Conservation (phyloP, 2,329 filamentous ascomycete genomes). For the Periconia macrospinosa region DNA sequence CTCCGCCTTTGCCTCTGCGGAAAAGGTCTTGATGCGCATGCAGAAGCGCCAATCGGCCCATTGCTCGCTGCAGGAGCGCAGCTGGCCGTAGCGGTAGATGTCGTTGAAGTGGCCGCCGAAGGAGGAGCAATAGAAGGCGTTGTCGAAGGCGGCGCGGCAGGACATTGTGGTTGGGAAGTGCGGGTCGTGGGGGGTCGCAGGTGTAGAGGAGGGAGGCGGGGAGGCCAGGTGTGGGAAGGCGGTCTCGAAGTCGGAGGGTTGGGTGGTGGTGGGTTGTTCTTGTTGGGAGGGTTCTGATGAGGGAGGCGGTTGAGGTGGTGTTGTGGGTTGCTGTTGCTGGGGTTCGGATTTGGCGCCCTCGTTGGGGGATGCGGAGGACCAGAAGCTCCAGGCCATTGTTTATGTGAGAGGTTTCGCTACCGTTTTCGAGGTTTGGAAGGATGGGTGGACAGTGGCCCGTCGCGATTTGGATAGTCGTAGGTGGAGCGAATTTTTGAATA, state of each 20-base stretch:
- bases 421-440: too few species aligned
- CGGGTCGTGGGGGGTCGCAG: constrained; percentile 21
- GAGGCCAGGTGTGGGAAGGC: constrained; percentile 54
- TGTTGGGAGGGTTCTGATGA: constrained; percentile 16
- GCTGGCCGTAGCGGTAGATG: constrained; percentile 81
- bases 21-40: constrained; percentile 74
- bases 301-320: constrained; percentile 21
- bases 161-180: constrained; percentile 78
- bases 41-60: constrained; percentile 98
- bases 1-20: constrained; percentile 58
- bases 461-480: too few species aligned
- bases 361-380: not conserved
- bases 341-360: not conserved
- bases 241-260: constrained; percentile 54
- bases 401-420: not conserved
- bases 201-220: constrained; percentile 11
- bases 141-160: constrained; percentile 87
- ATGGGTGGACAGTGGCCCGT: too few species aligned
- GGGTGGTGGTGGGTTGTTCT: constrained; percentile 23
- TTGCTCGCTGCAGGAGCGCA: constrained; percentile 77
- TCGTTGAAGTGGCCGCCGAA: constrained; percentile 89
- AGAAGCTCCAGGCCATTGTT: not conserved
- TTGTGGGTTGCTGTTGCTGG: constrained; percentile 15
- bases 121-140: constrained; percentile 90
- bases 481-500: too few species aligned